Conservation (phyloP, 306 rosid genomes). For the Fagus sylvatica region DNA sequence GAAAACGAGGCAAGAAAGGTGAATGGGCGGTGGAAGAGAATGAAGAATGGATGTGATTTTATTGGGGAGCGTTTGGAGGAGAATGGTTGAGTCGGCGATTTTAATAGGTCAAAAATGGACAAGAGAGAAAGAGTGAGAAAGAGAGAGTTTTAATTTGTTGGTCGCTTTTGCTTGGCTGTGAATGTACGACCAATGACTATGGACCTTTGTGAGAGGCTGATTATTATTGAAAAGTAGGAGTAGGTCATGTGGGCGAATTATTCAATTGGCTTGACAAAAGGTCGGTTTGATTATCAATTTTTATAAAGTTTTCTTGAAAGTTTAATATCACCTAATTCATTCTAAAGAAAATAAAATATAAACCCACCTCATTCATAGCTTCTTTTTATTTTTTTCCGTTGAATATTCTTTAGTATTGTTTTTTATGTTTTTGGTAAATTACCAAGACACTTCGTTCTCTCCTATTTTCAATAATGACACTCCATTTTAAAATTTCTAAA, state of each 20-base stretch:
- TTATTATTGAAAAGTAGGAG: neutral
- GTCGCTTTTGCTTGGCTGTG: conserved; percentile 33
- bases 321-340: no score
- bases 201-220: neutral
- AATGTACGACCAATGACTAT: conserved; percentile 33
- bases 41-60: neutral
- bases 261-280: conserved; percentile 39
- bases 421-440: neutral
- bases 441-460: no score
- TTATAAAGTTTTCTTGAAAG: no score
- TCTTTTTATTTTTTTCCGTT: neutral
- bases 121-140: neutral
- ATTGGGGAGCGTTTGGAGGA: neutral
- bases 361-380: neutral
- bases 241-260: neutral
- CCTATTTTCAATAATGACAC: no score
- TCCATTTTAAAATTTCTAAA: no score
- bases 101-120: conserved; percentile 25
- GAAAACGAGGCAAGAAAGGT: neutral
- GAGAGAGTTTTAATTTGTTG: neutral
- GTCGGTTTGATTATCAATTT: neutral
- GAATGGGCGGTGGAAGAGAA: neutral
- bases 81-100: conserved; percentile 43
- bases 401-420: neutral
- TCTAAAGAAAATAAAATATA: no score